These are phyloP conservation scores for Sporothrix brasiliensis DNA, from an alignment of 2,329 filamentous ascomycete species.

Conservation along the genomic window DNA sequence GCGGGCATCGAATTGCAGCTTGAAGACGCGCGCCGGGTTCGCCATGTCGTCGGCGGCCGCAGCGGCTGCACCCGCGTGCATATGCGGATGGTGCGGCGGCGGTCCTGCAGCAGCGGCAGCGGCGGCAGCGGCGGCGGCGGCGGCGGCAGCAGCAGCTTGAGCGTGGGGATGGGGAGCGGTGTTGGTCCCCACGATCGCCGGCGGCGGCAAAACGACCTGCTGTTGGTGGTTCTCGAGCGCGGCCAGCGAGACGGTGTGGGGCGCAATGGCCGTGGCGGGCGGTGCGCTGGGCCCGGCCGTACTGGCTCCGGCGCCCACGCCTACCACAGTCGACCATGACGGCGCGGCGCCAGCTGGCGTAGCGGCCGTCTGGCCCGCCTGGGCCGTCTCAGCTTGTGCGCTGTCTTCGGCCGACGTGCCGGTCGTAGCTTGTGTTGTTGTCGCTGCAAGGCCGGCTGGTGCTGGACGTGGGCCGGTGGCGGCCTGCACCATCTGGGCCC, in stretches of 20 bases:
- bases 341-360: background rate
- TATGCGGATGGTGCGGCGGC: constrained; percentile 48
- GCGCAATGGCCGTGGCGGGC: background rate
- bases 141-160: background rate
- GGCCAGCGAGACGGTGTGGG: constrained; percentile 5
- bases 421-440: background rate
- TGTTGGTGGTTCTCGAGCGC: constrained; percentile 7
- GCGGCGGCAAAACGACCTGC: constrained; percentile 5
- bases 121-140: background rate
- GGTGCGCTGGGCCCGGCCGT: background rate
- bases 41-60: constrained; percentile 45
- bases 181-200: background rate
- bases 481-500: constrained; percentile 51
- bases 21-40: constrained; percentile 74
- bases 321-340: background rate
- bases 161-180: background rate
- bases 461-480: constrained; percentile 32
- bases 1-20: constrained; percentile 91
- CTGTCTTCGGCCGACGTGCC: background rate
- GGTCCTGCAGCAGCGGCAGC: background rate
- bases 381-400: background rate
- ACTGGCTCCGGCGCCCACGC: too few species aligned
- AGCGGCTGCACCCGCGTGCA: constrained; percentile 44
- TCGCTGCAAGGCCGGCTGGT: background rate
- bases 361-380: too few species aligned